Conservation (phyloP, 371 early-diverging fungal genomes). For the Vavraia culicis region DNA sequence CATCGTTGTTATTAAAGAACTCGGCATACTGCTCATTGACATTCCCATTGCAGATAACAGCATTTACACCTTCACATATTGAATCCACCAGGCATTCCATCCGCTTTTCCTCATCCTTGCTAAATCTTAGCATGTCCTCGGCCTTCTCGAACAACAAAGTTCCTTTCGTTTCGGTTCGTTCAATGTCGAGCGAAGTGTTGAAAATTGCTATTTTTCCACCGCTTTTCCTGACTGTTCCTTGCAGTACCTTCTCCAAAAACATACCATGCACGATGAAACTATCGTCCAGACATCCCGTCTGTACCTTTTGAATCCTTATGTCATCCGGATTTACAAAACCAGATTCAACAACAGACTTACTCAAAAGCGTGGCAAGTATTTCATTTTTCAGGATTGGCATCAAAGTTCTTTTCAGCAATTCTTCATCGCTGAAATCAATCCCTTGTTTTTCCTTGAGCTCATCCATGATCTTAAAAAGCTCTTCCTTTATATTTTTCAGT, state of each 20-base stretch:
- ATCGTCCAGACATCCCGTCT: constrained; percentile 71
- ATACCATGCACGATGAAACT: constrained; percentile 75
- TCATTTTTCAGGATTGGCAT: constrained; percentile 29
- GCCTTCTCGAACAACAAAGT: constrained; percentile 86
- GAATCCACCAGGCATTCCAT: constrained; percentile 52
- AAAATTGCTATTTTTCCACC: constrained; percentile 66
- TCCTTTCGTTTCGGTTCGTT: constrained; percentile 91
- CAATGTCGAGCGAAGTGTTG: constrained; percentile 74
- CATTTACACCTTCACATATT: constrained; percentile 52
- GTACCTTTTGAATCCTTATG: constrained; percentile 52
- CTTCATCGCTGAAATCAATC: constrained; percentile 3
- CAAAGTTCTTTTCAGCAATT: constrained; percentile 15
- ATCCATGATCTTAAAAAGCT: constrained; percentile 5
- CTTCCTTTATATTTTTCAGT: constrained; percentile 21
- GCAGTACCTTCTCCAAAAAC: constrained; percentile 84
- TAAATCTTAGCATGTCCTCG: constrained; percentile 75
- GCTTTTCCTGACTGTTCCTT: constrained; percentile 45
- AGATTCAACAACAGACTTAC: constrained; percentile 13
- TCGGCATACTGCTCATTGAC: constrained; percentile 35
- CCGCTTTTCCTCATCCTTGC: constrained; percentile 56
- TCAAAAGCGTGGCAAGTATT: constrained; percentile 16
- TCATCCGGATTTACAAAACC: constrained; percentile 33
- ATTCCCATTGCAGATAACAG: constrained; percentile 38
- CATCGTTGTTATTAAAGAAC: constrained; percentile 32
- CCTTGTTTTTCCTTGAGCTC: constrained; percentile 3